Percentiles rank a stretch among this genome's conserved stretches.
Conservation (phyloP, 78 protist genomes). For the Mastigamoeba balamuthi region DNA sequence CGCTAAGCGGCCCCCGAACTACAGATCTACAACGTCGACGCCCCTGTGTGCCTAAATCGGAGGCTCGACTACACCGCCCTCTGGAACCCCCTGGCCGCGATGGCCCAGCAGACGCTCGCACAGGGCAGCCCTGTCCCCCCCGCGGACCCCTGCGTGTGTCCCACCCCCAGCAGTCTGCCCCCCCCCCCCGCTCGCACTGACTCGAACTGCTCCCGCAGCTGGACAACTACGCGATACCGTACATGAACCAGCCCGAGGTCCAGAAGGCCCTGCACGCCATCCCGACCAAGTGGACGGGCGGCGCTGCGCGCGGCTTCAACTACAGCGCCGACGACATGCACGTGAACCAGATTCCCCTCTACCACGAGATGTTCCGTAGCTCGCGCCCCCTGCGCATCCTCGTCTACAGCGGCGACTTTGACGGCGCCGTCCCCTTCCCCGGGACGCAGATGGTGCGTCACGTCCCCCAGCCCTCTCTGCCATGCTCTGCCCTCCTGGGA, state of each 20-base stretch:
- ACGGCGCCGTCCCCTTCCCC: slow-evolving; percentile 1
- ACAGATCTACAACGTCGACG: background rate
- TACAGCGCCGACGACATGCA: slow-evolving; percentile 5
- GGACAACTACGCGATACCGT: background rate
- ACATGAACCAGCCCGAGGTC: slow-evolving; percentile 2
- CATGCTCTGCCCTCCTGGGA: no score
- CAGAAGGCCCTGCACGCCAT: slow-evolving; percentile 21
- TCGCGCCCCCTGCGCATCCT: background rate
- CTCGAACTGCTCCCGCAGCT: background rate
- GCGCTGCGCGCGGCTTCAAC: background rate
- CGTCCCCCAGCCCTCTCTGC: no score
- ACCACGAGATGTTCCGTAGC: background rate
- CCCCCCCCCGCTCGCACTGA: background rate
- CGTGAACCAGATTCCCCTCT: slow-evolving; percentile 1
- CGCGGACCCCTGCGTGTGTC: background rate
- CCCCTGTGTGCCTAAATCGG: background rate
- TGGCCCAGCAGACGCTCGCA: background rate
- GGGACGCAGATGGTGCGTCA: no score
- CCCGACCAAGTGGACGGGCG: background rate
- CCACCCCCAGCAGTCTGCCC: background rate
- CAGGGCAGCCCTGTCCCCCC: background rate
- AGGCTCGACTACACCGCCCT: background rate
- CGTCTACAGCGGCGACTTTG: slow-evolving; percentile 11
- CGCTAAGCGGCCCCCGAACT: background rate
- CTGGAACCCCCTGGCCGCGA: background rate